phyloP scores from a whole-genome alignment of 768 basidiomycete species.

The Phaeotremella fagi region DNA sequence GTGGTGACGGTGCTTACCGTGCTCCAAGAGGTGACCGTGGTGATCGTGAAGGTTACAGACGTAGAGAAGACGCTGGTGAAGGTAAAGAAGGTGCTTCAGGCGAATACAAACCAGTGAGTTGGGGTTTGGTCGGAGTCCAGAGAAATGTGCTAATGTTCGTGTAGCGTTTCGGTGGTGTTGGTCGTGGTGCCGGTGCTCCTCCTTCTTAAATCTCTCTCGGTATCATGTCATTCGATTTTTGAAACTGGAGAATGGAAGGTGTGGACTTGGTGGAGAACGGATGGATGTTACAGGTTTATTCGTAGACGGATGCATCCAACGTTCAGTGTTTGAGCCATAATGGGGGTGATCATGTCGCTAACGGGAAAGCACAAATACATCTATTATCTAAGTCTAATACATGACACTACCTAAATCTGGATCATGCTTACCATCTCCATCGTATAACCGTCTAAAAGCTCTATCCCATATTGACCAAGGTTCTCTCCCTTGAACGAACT shows the following conservation, averaged over 20 bases:
- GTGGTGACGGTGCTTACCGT: slow-evolving; percentile 76
- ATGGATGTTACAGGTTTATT: neutral
- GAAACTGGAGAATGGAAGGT: neutral
- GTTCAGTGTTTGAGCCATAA: neutral
- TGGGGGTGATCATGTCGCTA: no score
- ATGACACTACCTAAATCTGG: neutral
- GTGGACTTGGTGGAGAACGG: neutral
- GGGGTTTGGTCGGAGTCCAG: neutral
- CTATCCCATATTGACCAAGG: slow-evolving; percentile 36
- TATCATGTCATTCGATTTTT: neutral
- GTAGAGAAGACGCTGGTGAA: slow-evolving; percentile 59
- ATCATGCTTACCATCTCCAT: neutral
- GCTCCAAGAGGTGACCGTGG: slow-evolving; percentile 70
- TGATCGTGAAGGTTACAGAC: slow-evolving; percentile 73
- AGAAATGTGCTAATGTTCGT: slow-evolving; percentile 4
- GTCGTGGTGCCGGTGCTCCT: slow-evolving; percentile 49
- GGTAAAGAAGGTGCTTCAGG: slow-evolving; percentile 83
- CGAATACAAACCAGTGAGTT: slow-evolving; percentile 83
- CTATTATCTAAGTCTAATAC: no score
- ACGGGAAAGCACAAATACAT: no score
- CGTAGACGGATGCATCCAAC: slow-evolving; percentile 1
- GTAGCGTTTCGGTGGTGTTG: slow-evolving; percentile 48
- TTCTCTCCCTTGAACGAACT: slow-evolving; percentile 55
- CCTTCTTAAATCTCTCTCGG: slow-evolving; percentile 37
- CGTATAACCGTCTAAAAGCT: slow-evolving; percentile 10